Conservation (phyloP, 139 green algal species). For the Pleodorina starrii region DNA sequence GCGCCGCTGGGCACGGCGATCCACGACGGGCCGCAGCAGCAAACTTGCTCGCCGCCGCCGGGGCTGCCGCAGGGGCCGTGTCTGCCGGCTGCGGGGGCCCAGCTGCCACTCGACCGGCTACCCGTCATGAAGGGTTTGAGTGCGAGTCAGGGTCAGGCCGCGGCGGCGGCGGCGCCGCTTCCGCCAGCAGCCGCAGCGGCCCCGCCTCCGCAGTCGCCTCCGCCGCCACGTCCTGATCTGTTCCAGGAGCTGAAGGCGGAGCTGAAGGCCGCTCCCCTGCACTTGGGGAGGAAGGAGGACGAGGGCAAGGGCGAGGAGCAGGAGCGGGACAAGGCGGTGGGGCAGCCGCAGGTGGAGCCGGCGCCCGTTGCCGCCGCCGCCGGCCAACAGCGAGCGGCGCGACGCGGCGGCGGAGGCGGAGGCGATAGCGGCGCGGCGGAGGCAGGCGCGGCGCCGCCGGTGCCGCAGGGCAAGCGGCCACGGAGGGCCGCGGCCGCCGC, state of each 20-base stretch:
- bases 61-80: too few relatives aligned
- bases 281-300: not conserved
- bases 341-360: not conserved
- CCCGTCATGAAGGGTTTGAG: too few relatives aligned
- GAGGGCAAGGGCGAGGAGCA: not conserved
- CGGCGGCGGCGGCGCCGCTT: too few relatives aligned
- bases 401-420: not conserved
- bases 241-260: not conserved
- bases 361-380: not conserved
- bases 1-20: too few relatives aligned
- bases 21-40: too few relatives aligned
- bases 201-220: too few relatives aligned
- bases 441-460: not conserved
- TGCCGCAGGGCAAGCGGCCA: conserved; percentile 4
- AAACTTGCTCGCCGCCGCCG: too few relatives aligned
- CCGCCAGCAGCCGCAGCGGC: too few relatives aligned
- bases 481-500: not conserved
- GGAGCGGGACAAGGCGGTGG: not conserved
- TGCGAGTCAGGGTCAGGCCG: too few relatives aligned
- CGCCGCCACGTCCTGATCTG: too few relatives aligned
- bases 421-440: not conserved
- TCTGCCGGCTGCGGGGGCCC: too few relatives aligned
- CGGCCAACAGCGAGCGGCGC: too few relatives aligned
- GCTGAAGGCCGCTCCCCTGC: not conserved
- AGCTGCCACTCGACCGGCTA: not conserved